Base-by-base conservation (phyloP, 73 alveolate species). In the Paramecium sonneborni region DNA sequence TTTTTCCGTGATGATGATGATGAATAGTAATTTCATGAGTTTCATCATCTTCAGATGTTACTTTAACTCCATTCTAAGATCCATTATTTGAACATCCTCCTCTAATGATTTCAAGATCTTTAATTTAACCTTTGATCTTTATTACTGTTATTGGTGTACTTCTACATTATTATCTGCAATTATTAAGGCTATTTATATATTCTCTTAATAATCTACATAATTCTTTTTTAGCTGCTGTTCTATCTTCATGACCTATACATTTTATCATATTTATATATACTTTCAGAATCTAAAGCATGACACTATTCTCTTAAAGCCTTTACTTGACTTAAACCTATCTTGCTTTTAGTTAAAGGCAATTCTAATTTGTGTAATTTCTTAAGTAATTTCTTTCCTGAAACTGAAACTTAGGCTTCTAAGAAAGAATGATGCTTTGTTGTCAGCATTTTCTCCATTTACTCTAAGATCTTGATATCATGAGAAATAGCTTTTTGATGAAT, bases 101-200 rank as follows among this genome's bases (percentile, higher is more conserved):
- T 23, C 55, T 79, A 12, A 79, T 24, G 9, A 79, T 41, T 41
- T 79, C 44, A 11, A 79, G n/a, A 26, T 79, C 69, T 79, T 79
- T 79, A 79, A 79, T 79, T 41, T 79, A 39, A 41, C 74, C 90
- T 41, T 79, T 79, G 28, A 79, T 79, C 52, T 79, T 79, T 20
- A 79, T 44, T n/a, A 79, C 76, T 41, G 90, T 79, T 2, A 79
- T 46, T 18, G 90, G 90, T 1, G 90, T 62, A n/a, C 34, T 30
- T 24, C 55, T 21, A 15, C 90, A 79, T 79, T 79, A 38, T 79
- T 79, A 44, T 79, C 5, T 43, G 67, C 90, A 79, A 24, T 46
- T 46, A 11, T 79, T 79, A 20, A 79, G 43, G 24, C 55, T 79
- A 28, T 15, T 41, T 41, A 79, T 44, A 46, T 79, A 43, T 79